Base-by-base conservation (phyloP, 306 rosid species). In the Cucurbita argyrosperma region DNA sequence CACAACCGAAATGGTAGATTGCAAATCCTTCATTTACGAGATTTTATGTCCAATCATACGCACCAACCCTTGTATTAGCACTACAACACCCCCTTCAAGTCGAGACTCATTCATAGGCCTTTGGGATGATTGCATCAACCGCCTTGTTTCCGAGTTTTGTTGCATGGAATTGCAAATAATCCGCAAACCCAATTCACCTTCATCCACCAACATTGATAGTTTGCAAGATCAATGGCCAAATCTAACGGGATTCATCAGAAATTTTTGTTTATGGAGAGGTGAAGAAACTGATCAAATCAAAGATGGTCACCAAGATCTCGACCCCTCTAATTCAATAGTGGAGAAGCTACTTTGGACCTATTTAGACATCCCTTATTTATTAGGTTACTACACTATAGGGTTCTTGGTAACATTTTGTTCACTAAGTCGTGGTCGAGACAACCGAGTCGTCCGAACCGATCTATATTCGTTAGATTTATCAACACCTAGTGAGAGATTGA, bases 121-220 rank as follows among this genome's bases (percentile, higher is more conserved):
- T 5, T 94, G 99, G 99, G 99, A 94, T 76, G 97, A 94, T 68
- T 89, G 95, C 84, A 83, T 94, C 80, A 94, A 91, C 53, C 69
- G 89, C 54, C n/a, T 89, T 1, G 78, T 94, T 40, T 75, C 86
- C 8, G 85, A 73, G 15, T 89, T 94, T 53, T 91, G 91, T 54
- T 82, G 82, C 2, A 72, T 79, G 10, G 95, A 88, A 21, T 57
- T 91, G 35, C 74, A 80, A 6, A 4, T 85, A 0, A 77, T 80
- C 3, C 83, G 99, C 39, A 94, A 88, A 57, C 82, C 97, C 30
- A 74, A 60, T 26, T 66, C 74, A 0, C 21, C 46, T 6, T 59
- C 65, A 9, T 58, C 75, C 0, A 10, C 77, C 1, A 12, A 52
- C 10, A 85, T 85, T 38, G 46, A 67, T 3, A 26, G 3, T 47